A percentile compares a stretch with the other conserved stretches of the same genome.
These are phyloP conservation scores for Dentipellis fragilis DNA, from an alignment of 768 basidiomycete genomes.

Conservation along the genomic window DNA sequence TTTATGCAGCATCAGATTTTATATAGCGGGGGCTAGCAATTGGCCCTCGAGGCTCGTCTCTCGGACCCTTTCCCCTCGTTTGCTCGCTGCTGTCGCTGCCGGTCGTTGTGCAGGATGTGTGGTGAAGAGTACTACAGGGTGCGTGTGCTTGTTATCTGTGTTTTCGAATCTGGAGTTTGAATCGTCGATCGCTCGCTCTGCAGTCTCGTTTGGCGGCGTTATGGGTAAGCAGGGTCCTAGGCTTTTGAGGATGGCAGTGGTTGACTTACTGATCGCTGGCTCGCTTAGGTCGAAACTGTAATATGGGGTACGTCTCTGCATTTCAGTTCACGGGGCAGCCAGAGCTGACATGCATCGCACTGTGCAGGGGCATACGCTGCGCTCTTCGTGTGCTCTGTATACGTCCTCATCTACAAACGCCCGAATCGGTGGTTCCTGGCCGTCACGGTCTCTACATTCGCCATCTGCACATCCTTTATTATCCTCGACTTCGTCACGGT, in stretches of 20 bases:
- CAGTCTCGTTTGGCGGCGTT: not conserved
- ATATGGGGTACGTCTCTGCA: not conserved
- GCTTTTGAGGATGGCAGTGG: not conserved
- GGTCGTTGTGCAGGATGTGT: not conserved
- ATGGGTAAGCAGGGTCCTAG: not conserved
- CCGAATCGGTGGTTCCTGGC: not conserved
- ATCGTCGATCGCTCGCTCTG: not conserved
- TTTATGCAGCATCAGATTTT: too few relatives aligned
- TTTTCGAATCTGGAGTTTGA: not conserved
- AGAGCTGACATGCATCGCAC: not conserved
- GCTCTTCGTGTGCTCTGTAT: not conserved
- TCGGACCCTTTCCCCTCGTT: too few relatives aligned
- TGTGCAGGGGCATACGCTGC: slow-evolving; percentile 18
- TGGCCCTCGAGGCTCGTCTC: too few relatives aligned
- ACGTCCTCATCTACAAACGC: not conserved
- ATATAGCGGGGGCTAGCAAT: too few relatives aligned
- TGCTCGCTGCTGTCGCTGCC: too few relatives aligned
- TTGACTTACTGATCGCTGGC: not conserved
- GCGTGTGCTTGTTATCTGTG: not conserved
- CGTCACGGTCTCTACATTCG: not conserved
- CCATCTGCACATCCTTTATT: not conserved
- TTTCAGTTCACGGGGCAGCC: not conserved
- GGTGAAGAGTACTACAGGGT: not conserved
- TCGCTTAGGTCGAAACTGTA: not conserved
- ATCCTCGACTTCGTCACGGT: not conserved